Percentiles rank a stretch among this genome's conserved stretches.
Evolutionary conservation across 2,329 filamentous ascomycete species (phyloP).

Genomic region (Fusarium stilboides): DNA sequence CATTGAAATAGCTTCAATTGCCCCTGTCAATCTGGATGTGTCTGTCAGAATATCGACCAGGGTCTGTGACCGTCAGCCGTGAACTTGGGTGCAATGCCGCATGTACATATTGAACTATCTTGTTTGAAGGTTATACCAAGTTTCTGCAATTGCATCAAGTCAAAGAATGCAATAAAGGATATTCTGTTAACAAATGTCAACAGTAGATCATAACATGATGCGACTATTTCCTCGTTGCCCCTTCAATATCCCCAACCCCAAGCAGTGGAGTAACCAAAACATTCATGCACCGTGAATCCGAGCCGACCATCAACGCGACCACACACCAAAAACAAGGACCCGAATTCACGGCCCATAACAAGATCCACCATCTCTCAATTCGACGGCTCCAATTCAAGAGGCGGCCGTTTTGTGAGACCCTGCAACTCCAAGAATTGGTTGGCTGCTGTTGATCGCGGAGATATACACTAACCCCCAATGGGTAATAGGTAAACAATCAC

Average conservation of each 20-base stretch:
- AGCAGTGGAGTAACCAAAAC: slow-evolving; percentile 29
- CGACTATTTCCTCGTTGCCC: slow-evolving; percentile 30
- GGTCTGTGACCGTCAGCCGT: slow-evolving; percentile 4
- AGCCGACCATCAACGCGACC: slow-evolving; percentile 19
- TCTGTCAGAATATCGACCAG: background rate
- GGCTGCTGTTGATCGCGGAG: slow-evolving; percentile 47
- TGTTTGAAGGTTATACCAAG: no score
- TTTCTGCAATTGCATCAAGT: background rate
- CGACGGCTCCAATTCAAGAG: slow-evolving; percentile 2
- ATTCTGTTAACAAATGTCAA: background rate
- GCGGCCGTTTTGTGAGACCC: slow-evolving; percentile 46
- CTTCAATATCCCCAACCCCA: slow-evolving; percentile 37
- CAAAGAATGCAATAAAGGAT: background rate
- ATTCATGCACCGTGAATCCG: slow-evolving; percentile 43
- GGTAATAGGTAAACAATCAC: slow-evolving; percentile 65
- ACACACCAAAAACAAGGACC: slow-evolving; percentile 32
- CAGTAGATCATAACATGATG: slow-evolving; percentile 7
- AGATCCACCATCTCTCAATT: slow-evolving; percentile 10
- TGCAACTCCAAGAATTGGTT: slow-evolving; percentile 44
- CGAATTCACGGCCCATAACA: slow-evolving; percentile 44
- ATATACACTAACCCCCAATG: slow-evolving; percentile 55
- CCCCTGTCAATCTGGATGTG: background rate
- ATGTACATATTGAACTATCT: no score
- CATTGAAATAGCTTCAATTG: slow-evolving; percentile 11
- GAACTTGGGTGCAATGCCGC: background rate